phyloP scores from a whole-genome alignment of 2,329 filamentous ascomycete genomes.

The Fusarium burgessii region DNA sequence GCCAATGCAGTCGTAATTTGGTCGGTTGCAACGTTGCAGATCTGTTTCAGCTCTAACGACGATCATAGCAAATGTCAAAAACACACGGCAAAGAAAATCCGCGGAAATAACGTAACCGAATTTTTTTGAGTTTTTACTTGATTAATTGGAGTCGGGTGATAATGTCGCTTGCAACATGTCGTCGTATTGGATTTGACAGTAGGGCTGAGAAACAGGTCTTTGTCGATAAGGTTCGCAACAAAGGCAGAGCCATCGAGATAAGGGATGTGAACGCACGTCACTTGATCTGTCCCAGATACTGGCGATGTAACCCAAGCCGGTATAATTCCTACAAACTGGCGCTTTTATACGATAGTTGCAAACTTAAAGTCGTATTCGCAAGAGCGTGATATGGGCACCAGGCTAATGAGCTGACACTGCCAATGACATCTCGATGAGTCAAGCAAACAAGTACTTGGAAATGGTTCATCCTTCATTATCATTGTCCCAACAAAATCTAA shows the following conservation, averaged over 20 bases:
- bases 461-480: no score
- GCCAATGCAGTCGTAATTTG: neutral
- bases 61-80: neutral
- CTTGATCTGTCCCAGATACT: neutral
- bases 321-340: neutral
- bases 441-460: no score
- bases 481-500: neutral
- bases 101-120: neutral
- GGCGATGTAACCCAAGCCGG: neutral
- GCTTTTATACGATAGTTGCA: conserved; percentile 1
- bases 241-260: neutral
- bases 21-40: conserved; percentile 20
- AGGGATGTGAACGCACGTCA: neutral
- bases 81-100: neutral
- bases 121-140: fast-evolving
- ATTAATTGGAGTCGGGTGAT: conserved; percentile 2
- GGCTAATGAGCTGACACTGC: neutral
- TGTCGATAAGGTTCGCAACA: neutral
- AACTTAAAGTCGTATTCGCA: conserved; percentile 10
- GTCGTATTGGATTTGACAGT: neutral
- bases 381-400: conserved; percentile 18
- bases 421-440: neutral
- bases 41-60: neutral
- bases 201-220: neutral
- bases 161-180: neutral